Percentiles rank a stretch among this genome's conserved stretches.
phyloP scores from a whole-genome alignment of 306 rosid genomes.

The Medicago ruthenica region DNA sequence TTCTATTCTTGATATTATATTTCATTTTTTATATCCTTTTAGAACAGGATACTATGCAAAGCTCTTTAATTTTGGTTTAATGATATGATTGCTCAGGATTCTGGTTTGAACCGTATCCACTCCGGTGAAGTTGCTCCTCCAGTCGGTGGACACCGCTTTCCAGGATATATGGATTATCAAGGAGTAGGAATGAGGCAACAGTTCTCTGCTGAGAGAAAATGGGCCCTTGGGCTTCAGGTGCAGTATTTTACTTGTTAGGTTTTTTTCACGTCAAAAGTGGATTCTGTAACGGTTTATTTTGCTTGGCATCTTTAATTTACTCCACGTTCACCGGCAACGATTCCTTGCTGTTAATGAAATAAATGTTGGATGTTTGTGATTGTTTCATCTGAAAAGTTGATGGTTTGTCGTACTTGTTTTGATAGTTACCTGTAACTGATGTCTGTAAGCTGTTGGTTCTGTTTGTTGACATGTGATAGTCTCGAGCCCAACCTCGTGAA shows the following conservation, averaged over 20 bases:
- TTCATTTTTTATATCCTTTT: conserved; percentile 19
- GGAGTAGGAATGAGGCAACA: conserved; percentile 68
- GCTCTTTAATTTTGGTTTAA: conserved; percentile 41
- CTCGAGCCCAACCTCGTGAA: conserved; percentile 90
- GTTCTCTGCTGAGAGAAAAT: conserved; percentile 78
- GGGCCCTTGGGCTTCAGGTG: conserved; percentile 99
- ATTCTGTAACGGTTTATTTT: no score
- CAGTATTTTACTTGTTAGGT: neutral
- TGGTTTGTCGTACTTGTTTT: no score
- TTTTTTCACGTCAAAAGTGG: no score
- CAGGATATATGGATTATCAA: conserved; percentile 74
- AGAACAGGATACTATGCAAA: conserved; percentile 12
- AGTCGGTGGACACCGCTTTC: conserved; percentile 71
- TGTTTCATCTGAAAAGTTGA: no score
- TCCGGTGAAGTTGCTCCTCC: conserved; percentile 64
- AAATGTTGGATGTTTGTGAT: no score
- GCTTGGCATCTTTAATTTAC: no score
- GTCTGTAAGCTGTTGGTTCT: neutral
- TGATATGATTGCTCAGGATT: conserved; percentile 57
- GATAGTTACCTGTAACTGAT: no score
- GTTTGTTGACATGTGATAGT: conserved; percentile 56
- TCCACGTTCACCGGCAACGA: no score
- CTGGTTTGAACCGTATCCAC: conserved; percentile 64
- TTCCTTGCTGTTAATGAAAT: no score
- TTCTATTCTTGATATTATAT: conserved; percentile 33